Percentiles rank a stretch among this genome's conserved stretches.
Evolutionary conservation across 768 basidiomycete species (phyloP).

Genomic region (Amanita rubescens): DNA sequence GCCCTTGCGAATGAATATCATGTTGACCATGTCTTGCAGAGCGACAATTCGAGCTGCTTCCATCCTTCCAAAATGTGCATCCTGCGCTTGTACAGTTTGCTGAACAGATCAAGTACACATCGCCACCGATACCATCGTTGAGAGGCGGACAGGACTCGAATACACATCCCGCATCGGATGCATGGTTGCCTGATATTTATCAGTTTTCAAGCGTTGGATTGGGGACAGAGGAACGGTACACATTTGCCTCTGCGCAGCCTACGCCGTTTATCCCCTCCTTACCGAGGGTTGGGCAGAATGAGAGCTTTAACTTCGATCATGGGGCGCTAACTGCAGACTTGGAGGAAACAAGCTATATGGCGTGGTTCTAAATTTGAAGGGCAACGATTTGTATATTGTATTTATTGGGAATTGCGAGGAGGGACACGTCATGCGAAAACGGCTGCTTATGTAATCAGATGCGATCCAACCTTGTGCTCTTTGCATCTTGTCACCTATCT

Average conservation of each 20-base stretch:
- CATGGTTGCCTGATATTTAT: constrained; percentile 42
- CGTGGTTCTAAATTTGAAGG: constrained; percentile 44
- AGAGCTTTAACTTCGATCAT: constrained; percentile 54
- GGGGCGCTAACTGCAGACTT: constrained; percentile 48
- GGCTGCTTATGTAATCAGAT: background rate
- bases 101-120: constrained; percentile 21
- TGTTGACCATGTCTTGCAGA: constrained; percentile 12
- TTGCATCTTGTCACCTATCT: background rate
- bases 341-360: constrained; percentile 61
- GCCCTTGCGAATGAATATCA: constrained; percentile 1
- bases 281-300: constrained; percentile 45
- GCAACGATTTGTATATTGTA: background rate
- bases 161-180: constrained; percentile 11
- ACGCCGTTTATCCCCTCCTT: constrained; percentile 39
- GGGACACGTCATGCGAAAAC: background rate
- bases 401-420: background rate
- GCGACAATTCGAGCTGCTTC: constrained; percentile 20
- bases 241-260: constrained; percentile 26
- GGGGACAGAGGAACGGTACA: constrained; percentile 33
- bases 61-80: constrained; percentile 30
- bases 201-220: constrained; percentile 35
- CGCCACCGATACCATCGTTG: constrained; percentile 3
- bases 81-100: constrained; percentile 24
- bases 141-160: background rate
- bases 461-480: background rate